Evolutionary conservation across 2,329 filamentous ascomycete species (phyloP).

Genomic region (Chrysoporthe deuterocubensis): DNA sequence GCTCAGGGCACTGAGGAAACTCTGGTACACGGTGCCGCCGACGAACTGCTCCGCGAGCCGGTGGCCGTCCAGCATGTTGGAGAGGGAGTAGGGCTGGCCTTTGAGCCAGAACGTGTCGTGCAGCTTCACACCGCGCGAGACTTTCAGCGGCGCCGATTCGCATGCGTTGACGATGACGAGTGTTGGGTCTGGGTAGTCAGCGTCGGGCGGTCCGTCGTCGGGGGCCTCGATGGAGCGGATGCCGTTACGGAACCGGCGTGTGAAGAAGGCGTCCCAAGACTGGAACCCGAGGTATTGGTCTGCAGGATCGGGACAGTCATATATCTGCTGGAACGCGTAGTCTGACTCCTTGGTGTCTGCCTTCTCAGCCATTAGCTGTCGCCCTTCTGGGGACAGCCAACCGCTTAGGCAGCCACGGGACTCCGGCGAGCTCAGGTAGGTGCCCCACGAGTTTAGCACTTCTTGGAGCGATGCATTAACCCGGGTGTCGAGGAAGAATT

Average conservation of each 20-base stretch:
- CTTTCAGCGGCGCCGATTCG: constrained; percentile 56
- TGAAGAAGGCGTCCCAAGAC: constrained; percentile 68
- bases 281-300: constrained; percentile 55
- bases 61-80: constrained; percentile 52
- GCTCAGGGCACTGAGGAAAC: constrained; percentile 60
- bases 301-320: constrained; percentile 38
- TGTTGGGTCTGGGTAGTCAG: constrained; percentile 47
- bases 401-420: not conserved
- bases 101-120: constrained; percentile 65
- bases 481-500: not conserved
- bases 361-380: not conserved
- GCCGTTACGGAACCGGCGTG: constrained; percentile 50
- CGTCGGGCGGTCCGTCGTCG: not conserved
- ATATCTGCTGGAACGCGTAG: not conserved
- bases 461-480: not conserved
- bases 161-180: constrained; percentile 59
- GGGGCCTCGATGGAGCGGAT: constrained; percentile 51
- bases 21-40: constrained; percentile 63
- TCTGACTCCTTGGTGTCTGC: not conserved
- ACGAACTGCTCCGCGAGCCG: constrained; percentile 52
- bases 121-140: constrained; percentile 47
- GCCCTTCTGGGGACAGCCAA: not conserved
- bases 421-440: not conserved
- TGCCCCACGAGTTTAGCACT: not conserved
- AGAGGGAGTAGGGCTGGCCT: constrained; percentile 59